Conservation (phyloP, 2,329 filamentous ascomycete species). For the Diaporthe vaccinii region DNA sequence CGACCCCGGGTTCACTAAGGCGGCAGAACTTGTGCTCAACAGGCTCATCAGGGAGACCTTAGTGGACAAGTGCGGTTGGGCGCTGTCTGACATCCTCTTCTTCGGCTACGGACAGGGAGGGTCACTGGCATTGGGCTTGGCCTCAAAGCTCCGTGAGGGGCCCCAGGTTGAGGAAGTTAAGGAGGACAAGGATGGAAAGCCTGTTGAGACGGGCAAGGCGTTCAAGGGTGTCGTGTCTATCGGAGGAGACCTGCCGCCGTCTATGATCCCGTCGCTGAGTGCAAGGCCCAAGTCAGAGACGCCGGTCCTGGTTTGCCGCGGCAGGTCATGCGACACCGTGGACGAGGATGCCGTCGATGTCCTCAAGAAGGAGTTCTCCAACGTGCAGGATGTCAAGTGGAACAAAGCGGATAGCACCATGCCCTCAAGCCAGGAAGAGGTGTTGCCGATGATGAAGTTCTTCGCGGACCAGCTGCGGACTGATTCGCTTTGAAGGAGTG, state of each 20-base stretch:
- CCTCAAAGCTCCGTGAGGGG: slow-evolving; percentile 58
- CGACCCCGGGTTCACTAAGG: slow-evolving; percentile 72
- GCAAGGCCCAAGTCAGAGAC: slow-evolving; percentile 70
- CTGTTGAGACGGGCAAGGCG: slow-evolving; percentile 36
- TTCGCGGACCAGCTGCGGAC: slow-evolving; percentile 73
- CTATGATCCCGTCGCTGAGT: slow-evolving; percentile 62
- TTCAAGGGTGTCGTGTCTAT: slow-evolving; percentile 67
- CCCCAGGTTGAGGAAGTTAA: slow-evolving; percentile 40
- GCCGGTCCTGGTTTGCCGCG: slow-evolving; percentile 73
- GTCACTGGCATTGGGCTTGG: slow-evolving; percentile 70
- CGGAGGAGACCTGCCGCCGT: slow-evolving; percentile 67
- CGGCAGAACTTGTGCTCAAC: slow-evolving; percentile 60
- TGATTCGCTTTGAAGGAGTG: slow-evolving; percentile 43
- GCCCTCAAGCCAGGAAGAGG: slow-evolving; percentile 87
- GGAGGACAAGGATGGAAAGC: slow-evolving; percentile 40
- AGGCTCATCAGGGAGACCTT: slow-evolving; percentile 66
- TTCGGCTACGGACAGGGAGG: slow-evolving; percentile 79
- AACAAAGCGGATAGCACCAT: slow-evolving; percentile 80
- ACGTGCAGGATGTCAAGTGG: slow-evolving; percentile 78
- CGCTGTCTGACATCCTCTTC: slow-evolving; percentile 69
- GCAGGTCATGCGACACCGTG: slow-evolving; percentile 59
- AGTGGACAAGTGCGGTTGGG: slow-evolving; percentile 71
- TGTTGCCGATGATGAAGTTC: slow-evolving; percentile 90
- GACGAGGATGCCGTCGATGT: slow-evolving; percentile 74
- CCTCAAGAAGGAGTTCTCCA: slow-evolving; percentile 75